phyloP scores from a whole-genome alignment of 148 eudicot species.

The Silene conica region DNA sequence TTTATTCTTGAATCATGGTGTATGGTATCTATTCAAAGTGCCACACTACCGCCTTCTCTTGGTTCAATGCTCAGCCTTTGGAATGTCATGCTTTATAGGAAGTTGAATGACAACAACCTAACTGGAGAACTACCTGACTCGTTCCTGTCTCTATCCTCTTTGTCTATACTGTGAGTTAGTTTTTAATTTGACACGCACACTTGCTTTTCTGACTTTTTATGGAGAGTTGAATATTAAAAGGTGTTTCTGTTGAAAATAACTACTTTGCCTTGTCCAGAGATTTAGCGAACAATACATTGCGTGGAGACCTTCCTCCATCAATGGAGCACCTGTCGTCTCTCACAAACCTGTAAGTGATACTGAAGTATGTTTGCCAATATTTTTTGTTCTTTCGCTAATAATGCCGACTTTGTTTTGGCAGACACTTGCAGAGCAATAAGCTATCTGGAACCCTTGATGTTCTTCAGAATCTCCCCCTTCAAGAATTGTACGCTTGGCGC shows the following conservation, averaged over 20 bases:
- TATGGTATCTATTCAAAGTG: neutral
- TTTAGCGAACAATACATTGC: conserved; percentile 63
- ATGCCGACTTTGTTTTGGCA: conserved; percentile 35
- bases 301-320: conserved; percentile 77
- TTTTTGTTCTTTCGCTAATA: neutral
- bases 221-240: neutral
- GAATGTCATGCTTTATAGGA: conserved; percentile 41
- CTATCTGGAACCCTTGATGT: conserved; percentile 90
- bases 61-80: neutral
- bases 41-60: neutral
- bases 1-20: neutral
- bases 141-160: conserved; percentile 47
- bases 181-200: conserved; percentile 9
- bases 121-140: conserved; percentile 89
- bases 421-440: conserved; percentile 89
- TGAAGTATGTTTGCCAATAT: neutral
- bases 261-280: conserved; percentile 46
- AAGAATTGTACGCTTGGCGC: conserved; percentile 74
- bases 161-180: conserved; percentile 64
- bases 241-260: conserved; percentile 6
- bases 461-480: conserved; percentile 74
- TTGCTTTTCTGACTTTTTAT: neutral
- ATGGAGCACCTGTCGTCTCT: conserved; percentile 50
- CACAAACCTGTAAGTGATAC: conserved; percentile 58
- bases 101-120: conserved; percentile 63